Evolutionary conservation across 192 early-diverging fungal genomes (phyloP), one percentile per base, ranked within the genome.

Genomic region (Jimgerdemannia flammicorona): DNA sequence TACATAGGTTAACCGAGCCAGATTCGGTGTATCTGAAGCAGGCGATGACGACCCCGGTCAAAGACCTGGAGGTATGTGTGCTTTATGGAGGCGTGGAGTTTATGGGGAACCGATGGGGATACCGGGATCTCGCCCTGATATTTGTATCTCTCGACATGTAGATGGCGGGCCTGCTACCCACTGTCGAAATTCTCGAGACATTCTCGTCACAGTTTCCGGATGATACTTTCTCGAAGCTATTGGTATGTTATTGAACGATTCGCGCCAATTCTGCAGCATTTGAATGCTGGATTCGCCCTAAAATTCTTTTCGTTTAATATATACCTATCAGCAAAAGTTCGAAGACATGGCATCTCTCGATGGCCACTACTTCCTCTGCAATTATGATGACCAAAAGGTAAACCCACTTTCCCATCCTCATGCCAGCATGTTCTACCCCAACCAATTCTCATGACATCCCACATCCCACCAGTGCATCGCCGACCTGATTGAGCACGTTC

Each of bases 291-390:
- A 29, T 70, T 18, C 66, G 20, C 65, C 40, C 39, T 59, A 43
- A 69, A 72, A 40, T 10, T 49, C 66, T 44, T 11, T 29, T 29
- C 29, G 29, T 29, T 29, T 29, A 29, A 29, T 29, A 29, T 29
- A 29, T 29, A 29, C 64, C 71, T 43, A 66, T 39, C 44, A 84
- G 81, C 75, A 84, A 77, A 92, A 90, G 80, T 95, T 95, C 75
- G 87, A 92, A 79, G 87, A 92, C 70, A 73, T 94, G 18, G 84
- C 91, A 41, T 85, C 76, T n/a, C 81, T 94, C 10, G 84, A 84
- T 72, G 85, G 89, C 44, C 74, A 89, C 64, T 96, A 91, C 79
- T 95, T 93, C 73, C 75, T 95, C 59, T 95, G 93, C 83, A 93
- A 92, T 80, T 91, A 93, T 74, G 44, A 74, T 19, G 79, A 83